Evolutionary conservation across 75 land plant species (phyloP).

Genomic region (Chamaecyparis obtusa): DNA sequence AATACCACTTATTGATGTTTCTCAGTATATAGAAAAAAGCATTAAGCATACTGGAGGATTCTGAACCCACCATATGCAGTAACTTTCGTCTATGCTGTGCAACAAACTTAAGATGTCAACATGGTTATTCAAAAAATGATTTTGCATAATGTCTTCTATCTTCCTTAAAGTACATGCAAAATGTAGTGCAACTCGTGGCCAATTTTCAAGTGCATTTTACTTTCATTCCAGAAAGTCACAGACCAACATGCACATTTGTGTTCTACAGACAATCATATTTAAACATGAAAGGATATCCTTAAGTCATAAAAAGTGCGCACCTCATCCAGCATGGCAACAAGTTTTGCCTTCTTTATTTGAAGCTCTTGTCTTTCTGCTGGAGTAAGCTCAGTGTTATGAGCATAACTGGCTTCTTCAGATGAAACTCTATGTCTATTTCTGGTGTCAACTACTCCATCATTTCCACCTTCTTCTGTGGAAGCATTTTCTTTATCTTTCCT

Average conservation of each 20-base stretch:
- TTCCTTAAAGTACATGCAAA: not conserved
- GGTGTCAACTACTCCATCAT: conserved; percentile 6
- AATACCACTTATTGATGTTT: too few species aligned
- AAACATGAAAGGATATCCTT: not conserved
- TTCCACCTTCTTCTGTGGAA: conserved; percentile 11
- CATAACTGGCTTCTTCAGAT: conserved; percentile 9
- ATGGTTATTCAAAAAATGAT: not conserved
- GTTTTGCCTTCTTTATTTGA: conserved; percentile 81
- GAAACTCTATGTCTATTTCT: not conserved
- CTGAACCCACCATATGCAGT: too few species aligned
- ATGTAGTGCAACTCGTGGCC: not conserved
- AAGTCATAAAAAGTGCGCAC: conserved; percentile 29
- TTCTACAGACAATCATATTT: not conserved
- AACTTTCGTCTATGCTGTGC: not conserved
- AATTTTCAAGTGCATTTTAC: not conserved
- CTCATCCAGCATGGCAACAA: conserved; percentile 82
- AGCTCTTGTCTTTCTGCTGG: conserved; percentile 71
- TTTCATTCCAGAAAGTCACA: not conserved
- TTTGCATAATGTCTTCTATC: not conserved
- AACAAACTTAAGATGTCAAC: not conserved
- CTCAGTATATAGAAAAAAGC: too few species aligned
- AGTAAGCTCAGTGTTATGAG: conserved; percentile 35
- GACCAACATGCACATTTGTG: not conserved
- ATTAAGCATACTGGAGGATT: too few species aligned
- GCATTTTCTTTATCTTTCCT: conserved; percentile 16